Base-by-base conservation (phyloP, 192 early-diverging fungal genomes). In the Rhizophagus clarus region DNA sequence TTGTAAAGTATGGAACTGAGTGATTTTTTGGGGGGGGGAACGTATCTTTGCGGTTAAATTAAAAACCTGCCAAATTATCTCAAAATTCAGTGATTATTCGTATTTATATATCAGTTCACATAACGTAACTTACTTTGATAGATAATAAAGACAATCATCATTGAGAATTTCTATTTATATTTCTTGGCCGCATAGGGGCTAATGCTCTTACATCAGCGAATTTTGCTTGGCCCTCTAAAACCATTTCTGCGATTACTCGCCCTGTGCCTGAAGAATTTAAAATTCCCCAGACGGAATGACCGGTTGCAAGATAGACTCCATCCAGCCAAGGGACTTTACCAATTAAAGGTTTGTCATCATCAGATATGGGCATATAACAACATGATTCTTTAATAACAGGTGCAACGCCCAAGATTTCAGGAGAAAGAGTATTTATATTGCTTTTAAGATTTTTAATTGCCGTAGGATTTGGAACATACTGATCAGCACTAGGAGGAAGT, bases 251-350 rank as follows among this genome's bases (percentile, higher is more conserved):
- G 24, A 88, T 79, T 34, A 85, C 81, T 26, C 79, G 17, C 3
- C 87, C 87, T 31, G 87, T 86, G 7, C 77, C 85, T 31, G 87
- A 80, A 22, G 79, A 74, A 66, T 83, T 81, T n/a, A 84, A 79
- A 40, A 88, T 88, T 29, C 87, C 87, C 87, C 87, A 88, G 14
- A 77, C 74, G 1, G 80, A 82, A 80, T 88, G 87, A n/a, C 87
- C 87, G 22, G 81, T 82, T 14, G 87, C 85, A 12, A 86, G 62
- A 77, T 81, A 83, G 22, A 88, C 63, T 17, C 82, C 72, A 29
- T 80, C 72, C 5, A 80, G 42, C 68, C 72, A 71, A 60, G 83
- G 72, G 70, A 81, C 64, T 66, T 80, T 74, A 4, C 87, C 87
- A 79, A 88, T 84, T 7, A 84, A 56, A 15, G 87, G 87, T 24